Conservation (phyloP, 345 rosid genomes). For the Salix suchowensis region DNA sequence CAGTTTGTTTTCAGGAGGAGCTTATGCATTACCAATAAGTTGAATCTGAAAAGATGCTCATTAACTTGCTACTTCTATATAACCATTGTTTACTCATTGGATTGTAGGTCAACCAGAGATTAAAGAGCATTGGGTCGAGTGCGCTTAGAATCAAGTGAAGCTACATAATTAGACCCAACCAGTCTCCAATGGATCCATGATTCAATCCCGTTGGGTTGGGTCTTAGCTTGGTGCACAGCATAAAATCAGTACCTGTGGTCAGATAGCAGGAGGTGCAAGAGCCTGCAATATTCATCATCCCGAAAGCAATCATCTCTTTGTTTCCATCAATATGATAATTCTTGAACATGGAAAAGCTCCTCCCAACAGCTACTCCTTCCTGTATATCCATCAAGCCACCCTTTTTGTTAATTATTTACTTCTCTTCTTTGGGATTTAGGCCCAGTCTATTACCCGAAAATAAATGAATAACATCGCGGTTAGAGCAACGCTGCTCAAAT, state of each 20-base stretch:
- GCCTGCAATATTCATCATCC: slow-evolving; percentile 42
- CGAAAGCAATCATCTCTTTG: slow-evolving; percentile 48
- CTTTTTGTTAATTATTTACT: not conserved
- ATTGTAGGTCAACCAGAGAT: not conserved
- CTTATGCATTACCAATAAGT: too few relatives aligned
- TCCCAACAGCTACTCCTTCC: slow-evolving; percentile 47
- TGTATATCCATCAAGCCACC: not conserved
- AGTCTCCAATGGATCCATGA: not conserved
- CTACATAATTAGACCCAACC: not conserved
- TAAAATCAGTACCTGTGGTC: slow-evolving; percentile 25
- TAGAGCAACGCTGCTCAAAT: too few relatives aligned
- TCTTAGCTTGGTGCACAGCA: not conserved
- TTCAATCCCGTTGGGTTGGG: not conserved
- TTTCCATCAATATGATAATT: slow-evolving; percentile 47
- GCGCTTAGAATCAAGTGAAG: not conserved
- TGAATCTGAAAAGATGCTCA: too few relatives aligned
- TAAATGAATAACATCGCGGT: not conserved
- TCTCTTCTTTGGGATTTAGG: not conserved
- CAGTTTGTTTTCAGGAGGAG: not conserved
- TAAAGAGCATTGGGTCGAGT: not conserved
- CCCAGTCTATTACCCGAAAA: not conserved
- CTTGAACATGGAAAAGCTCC: slow-evolving; percentile 41
- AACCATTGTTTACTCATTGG: not conserved
- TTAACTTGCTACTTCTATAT: too few relatives aligned
- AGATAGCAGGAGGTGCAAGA: slow-evolving; percentile 43